These are phyloP conservation scores for Centaurea solstitialis DNA, from an alignment of 129 eudicot genomes.

Conservation along the genomic window DNA sequence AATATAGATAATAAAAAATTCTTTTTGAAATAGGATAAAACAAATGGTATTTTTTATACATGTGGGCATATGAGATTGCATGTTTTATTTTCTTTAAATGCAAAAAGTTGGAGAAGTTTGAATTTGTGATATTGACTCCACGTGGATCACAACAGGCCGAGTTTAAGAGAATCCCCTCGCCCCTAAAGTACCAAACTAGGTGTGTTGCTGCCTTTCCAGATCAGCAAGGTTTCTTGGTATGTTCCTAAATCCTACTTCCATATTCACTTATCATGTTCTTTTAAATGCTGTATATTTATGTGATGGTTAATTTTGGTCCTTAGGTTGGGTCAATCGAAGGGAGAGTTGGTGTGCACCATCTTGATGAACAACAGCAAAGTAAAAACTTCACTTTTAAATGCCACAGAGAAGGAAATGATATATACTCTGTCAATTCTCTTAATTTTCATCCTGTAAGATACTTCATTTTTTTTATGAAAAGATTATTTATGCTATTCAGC, in stretches of 20 bases:
- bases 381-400: conserved; percentile 97
- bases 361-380: conserved; percentile 78
- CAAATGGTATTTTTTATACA: background rate
- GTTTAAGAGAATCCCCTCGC: conserved; percentile 82
- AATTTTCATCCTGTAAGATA: conserved; percentile 91
- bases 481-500: background rate
- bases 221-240: conserved; percentile 95
- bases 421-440: conserved; percentile 89
- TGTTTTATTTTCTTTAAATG: conserved; percentile 3
- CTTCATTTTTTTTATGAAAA: background rate
- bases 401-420: conserved; percentile 90
- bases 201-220: conserved; percentile 98
- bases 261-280: background rate
- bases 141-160: conserved; percentile 55
- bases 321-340: conserved; percentile 99
- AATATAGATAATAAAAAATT: background rate
- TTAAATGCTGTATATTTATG: background rate
- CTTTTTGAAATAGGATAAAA: background rate
- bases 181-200: conserved; percentile 93
- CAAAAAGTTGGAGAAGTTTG: background rate
- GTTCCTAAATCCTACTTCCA: conserved; percentile 15
- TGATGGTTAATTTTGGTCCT: conserved; percentile 4
- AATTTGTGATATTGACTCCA: conserved; percentile 1
- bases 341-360: conserved; percentile 97
- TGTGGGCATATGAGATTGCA: conserved; percentile 1